phyloP scores from a whole-genome alignment of 257 asterid genomes.

The Salvia splendens region DNA sequence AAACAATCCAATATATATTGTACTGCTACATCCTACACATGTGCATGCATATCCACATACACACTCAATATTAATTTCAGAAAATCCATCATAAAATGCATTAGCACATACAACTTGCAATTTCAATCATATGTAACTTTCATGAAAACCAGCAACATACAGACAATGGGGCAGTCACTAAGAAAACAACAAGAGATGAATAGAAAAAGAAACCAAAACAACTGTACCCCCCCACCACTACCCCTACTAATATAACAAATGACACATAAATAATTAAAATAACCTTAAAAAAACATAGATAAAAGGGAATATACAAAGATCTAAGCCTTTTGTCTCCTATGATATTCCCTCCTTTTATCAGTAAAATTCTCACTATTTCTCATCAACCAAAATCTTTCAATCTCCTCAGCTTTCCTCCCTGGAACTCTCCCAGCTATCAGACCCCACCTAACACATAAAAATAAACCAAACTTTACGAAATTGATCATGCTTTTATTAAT shows the following conservation, averaged over 20 bases:
- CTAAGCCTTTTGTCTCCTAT: slow-evolving; percentile 19
- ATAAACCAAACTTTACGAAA: neutral
- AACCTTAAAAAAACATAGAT: neutral
- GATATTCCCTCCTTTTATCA: slow-evolving; percentile 25
- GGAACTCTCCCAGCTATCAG: slow-evolving; percentile 78
- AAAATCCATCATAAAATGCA: no score
- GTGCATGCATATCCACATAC: no score
- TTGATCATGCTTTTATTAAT: neutral
- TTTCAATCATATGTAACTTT: neutral
- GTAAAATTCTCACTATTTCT: slow-evolving; percentile 45
- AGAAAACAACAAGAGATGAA: slow-evolving; percentile 6
- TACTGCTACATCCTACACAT: no score
- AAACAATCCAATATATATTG: no score
- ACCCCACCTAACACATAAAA: slow-evolving; percentile 49
- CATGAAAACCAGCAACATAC: slow-evolving; percentile 1
- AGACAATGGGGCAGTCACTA: neutral
- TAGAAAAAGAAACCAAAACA: neutral
- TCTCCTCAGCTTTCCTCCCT: slow-evolving; percentile 66
- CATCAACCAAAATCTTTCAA: slow-evolving; percentile 80
- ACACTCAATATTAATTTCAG: no score
- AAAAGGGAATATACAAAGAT: neutral
- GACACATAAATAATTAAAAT: no score
- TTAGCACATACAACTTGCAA: neutral
- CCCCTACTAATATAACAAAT: neutral
- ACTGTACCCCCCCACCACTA: neutral